Conservation (phyloP, 345 rosid genomes). For the Capsella bursapastoris region DNA sequence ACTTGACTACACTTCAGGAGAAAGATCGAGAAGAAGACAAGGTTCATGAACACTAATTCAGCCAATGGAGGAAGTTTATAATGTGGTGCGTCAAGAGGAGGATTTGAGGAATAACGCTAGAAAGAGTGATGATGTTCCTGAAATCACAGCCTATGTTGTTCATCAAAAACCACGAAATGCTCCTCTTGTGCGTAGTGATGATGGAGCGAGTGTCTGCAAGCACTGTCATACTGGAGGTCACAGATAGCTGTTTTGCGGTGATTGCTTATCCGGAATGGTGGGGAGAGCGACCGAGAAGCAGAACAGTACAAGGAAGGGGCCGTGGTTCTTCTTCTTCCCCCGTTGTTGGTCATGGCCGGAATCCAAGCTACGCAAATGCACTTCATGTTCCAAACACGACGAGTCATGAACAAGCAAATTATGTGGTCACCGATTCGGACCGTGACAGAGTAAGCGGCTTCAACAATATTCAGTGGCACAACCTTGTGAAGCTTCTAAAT, state of each 20-base stretch:
- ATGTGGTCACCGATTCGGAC: too few relatives aligned
- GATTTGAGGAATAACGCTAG: neutral
- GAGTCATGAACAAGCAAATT: too few relatives aligned
- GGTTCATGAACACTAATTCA: neutral
- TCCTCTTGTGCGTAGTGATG: too few relatives aligned
- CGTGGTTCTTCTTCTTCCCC: neutral
- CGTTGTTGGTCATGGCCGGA: too few relatives aligned
- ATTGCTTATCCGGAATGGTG: neutral
- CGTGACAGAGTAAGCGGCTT: too few relatives aligned
- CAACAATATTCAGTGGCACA: too few relatives aligned
- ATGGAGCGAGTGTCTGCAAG: neutral
- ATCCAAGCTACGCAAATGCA: too few relatives aligned
- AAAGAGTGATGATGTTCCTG: neutral
- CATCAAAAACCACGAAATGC: neutral
- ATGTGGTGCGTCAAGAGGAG: neutral
- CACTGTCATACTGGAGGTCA: neutral
- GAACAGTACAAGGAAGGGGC: neutral
- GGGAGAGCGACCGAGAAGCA: neutral
- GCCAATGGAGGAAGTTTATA: neutral
- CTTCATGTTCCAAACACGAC: too few relatives aligned
- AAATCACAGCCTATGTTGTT: rapidly evolving
- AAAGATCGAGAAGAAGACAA: neutral
- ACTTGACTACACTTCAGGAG: neutral
- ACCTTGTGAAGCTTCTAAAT: too few relatives aligned
- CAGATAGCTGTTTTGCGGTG: rapidly evolving